Base-by-base conservation (phyloP, 352 stramenopile species). In the Globisporangium iwayamae region DNA sequence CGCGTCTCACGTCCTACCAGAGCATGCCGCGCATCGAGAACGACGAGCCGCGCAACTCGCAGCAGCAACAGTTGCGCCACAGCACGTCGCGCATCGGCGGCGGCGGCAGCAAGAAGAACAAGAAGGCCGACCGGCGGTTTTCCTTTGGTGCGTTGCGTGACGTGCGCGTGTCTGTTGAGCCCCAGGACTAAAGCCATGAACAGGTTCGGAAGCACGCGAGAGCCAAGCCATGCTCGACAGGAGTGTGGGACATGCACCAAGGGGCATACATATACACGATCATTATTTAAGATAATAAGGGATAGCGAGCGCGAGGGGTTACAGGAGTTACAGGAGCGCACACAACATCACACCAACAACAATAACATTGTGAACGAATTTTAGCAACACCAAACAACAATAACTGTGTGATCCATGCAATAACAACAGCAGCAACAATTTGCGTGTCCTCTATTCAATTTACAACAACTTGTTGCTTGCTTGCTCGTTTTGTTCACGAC, bases 11-110 rank as follows among this genome's bases (percentile, higher is more conserved):
- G 2, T 36, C 61, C n/a, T 73, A 73, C 60, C 52, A 74, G 45
- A 83, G 72, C 59, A 65, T 73, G 67, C 70, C 67, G 56, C 66
- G 79, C 14, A 46, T 74, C 25, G 72, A 73, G 50, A 67, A 69
- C 54, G 52, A 55, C 50, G 34, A 65, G 16, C 41, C 41, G 22
- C 54, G 39, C 34, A 32, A 22, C 38, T 11, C 38, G 38, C 39
- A 46, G 39, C 39, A 43, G 11, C 46, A 28, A 32, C 36, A 39
- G 32, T 13, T 20, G 20, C 59, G 47, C 13, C 59, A 57, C 34
- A 58, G 59, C 22, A 47, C 11, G 48, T 51, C 59, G 48, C 56
- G 52, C 22, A 56, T 56, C 52, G 65, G 59, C 20, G 65, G 59
- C 25, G 39, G 59, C 25, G 57, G 65, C n/a, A 39, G 53, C 36